These are phyloP conservation scores for Balakata baccata DNA, from an alignment of 345 rosid species.

Conservation along the genomic window DNA sequence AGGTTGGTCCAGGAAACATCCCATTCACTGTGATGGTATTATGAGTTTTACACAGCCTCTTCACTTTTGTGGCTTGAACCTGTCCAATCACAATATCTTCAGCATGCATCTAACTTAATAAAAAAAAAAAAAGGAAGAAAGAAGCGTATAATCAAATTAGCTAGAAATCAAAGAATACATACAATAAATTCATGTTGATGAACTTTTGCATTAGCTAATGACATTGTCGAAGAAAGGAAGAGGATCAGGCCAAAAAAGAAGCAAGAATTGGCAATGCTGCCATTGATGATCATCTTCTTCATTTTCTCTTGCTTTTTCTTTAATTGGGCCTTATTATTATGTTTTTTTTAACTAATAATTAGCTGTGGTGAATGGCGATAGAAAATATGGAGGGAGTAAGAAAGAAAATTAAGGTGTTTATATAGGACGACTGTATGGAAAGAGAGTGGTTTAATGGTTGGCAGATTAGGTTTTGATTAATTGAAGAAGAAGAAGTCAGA, in stretches of 20 bases:
- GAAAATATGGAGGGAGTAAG: slow-evolving; percentile 7
- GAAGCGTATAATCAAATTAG: too few relatives aligned
- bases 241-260: slow-evolving; percentile 39
- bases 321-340: too few relatives aligned
- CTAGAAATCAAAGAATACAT: slow-evolving; percentile 23
- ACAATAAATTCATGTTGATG: slow-evolving; percentile 73
- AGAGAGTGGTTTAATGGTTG: slow-evolving; percentile 40
- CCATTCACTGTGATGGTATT: slow-evolving; percentile 81
- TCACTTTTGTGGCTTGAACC: slow-evolving; percentile 81
- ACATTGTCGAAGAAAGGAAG: slow-evolving; percentile 32
- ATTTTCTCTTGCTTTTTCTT: neutral
- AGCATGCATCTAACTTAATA: neutral
- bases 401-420: slow-evolving; percentile 14
- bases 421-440: slow-evolving; percentile 31
- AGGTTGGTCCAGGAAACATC: slow-evolving; percentile 84
- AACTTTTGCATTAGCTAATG: slow-evolving; percentile 43
- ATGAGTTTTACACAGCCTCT: slow-evolving; percentile 91
- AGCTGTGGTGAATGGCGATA: too few relatives aligned
- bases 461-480: slow-evolving; percentile 64
- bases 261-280: too few relatives aligned
- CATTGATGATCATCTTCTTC: slow-evolving; percentile 21
- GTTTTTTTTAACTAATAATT: too few relatives aligned
- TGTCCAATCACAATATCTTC: slow-evolving; percentile 14
- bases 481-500: slow-evolving; percentile 14
- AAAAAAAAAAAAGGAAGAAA: neutral